Evolutionary conservation across 1,139 yeast genomes (phyloP), one percentile per base, ranked within the genome.

Genomic region (Saccharomyces uvarum): DNA sequence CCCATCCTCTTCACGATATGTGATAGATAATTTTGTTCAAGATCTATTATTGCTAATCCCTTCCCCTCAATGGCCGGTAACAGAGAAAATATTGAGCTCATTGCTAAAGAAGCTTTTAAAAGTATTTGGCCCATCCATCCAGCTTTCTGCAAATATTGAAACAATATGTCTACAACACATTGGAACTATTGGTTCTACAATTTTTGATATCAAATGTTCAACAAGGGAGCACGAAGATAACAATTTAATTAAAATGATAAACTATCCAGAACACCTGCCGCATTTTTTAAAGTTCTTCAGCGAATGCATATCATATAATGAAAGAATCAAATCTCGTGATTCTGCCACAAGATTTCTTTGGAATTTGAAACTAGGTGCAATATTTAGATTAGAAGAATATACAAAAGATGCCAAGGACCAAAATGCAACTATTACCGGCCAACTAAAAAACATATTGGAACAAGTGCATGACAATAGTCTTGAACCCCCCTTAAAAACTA

Each of bases 51-150:
- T 63, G 0, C 69, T 85, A 53, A 62, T 85, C 2, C 66, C 72
- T 2, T 69, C 67, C 14, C 87, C 89, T 0, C 84, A 82, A 55
- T 86, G 85, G 81, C 75, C 88, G 0, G 80, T 80, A 0, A 74
- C 83, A 0, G 87, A 81, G 55, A 59, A 74, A 0, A 58, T 84
- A 19, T 66, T 84, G 4, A 66, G 69, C 3, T 71, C 81, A 0
- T 57, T 83, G 2, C 70, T 77, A 56, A 73, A 71, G 51, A 70
- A 76, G 3, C 63, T 81, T 19, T 62, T 82, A 49, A 62, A 61
- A n/a, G 65, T 73, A 0, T 65, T 67, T 53, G 57, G 56, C 14
- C 61, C 68, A 3, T 65, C 77, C 9, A 74, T 74, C 28, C 65
- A 67, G 19, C 65, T 72, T 49, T 51, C 76, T 3, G 67, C 77